Percentiles rank a stretch among this genome's conserved stretches.
phyloP scores from a whole-genome alignment of 345 rosid species.

The Heritiera fomes region DNA sequence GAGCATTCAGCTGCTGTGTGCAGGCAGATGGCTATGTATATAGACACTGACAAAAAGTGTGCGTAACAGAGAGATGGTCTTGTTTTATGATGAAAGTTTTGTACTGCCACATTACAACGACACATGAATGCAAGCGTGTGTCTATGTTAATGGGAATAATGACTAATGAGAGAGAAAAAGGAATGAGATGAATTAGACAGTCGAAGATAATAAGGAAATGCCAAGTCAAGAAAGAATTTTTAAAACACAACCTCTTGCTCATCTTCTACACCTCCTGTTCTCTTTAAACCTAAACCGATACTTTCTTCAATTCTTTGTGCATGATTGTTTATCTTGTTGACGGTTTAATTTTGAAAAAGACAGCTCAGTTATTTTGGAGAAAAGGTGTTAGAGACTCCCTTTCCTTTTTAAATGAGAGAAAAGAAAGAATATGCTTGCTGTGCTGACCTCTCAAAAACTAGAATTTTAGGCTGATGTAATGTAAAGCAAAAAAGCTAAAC shows the following conservation, averaged over 20 bases:
- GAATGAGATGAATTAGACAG: constrained; percentile 27
- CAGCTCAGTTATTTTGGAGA: too few species aligned
- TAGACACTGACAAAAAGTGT: constrained; percentile 39
- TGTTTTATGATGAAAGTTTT: constrained; percentile 33
- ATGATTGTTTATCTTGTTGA: too few species aligned
- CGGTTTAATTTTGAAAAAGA: neutral
- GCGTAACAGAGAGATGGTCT: constrained; percentile 28
- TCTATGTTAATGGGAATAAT: neutral
- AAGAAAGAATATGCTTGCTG: neutral
- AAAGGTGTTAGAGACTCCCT: neutral
- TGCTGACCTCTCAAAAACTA: neutral
- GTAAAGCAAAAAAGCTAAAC: constrained; percentile 32
- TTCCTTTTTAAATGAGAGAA: neutral
- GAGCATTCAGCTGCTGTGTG: neutral
- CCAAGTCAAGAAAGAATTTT: constrained; percentile 2
- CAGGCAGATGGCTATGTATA: neutral
- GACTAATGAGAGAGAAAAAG: neutral
- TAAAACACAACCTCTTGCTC: neutral
- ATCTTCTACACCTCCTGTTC: neutral
- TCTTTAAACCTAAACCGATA: neutral
- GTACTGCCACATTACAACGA: constrained; percentile 28
- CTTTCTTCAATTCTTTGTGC: neutral
- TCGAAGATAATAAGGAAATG: constrained; percentile 39
- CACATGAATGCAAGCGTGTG: constrained; percentile 34
- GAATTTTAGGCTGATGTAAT: neutral